phyloP scores from a whole-genome alignment of 768 basidiomycete species.

The Amanita polypyramis region DNA sequence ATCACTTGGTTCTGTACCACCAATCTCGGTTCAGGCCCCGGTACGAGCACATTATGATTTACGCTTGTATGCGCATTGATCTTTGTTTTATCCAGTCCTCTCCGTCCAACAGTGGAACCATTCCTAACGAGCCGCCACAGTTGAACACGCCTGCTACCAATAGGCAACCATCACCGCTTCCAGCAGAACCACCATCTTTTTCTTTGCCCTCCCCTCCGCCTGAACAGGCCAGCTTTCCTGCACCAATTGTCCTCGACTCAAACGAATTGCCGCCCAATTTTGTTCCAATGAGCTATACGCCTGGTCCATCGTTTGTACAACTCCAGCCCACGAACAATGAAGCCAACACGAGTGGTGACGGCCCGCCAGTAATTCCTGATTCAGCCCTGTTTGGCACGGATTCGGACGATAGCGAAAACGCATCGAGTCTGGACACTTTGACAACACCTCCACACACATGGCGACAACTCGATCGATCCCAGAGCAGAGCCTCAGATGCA shows the following conservation, averaged over 20 bases:
- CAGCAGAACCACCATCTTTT: constrained; percentile 5
- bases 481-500: neutral
- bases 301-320: neutral
- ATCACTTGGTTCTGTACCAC: constrained; percentile 1
- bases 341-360: constrained; percentile 3
- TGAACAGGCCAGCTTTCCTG: neutral
- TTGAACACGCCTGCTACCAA: neutral
- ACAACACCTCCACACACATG: constrained; percentile 19
- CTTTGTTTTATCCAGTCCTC: neutral
- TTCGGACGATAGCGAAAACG: constrained; percentile 6
- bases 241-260: constrained; percentile 3
- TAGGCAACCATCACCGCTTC: neutral
- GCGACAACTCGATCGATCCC: neutral
- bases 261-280: constrained; percentile 3
- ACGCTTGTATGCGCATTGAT: neutral
- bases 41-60: neutral
- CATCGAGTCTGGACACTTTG: constrained; percentile 17
- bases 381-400: constrained; percentile 5
- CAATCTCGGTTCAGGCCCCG: constrained; percentile 1
- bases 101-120: neutral
- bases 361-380: constrained; percentile 6
- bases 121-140: neutral
- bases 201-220: constrained; percentile 1
- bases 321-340: neutral
- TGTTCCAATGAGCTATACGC: constrained; percentile 3